phyloP scores from a whole-genome alignment of 2,329 filamentous ascomycete species.

The Fusarium goolgardi region DNA sequence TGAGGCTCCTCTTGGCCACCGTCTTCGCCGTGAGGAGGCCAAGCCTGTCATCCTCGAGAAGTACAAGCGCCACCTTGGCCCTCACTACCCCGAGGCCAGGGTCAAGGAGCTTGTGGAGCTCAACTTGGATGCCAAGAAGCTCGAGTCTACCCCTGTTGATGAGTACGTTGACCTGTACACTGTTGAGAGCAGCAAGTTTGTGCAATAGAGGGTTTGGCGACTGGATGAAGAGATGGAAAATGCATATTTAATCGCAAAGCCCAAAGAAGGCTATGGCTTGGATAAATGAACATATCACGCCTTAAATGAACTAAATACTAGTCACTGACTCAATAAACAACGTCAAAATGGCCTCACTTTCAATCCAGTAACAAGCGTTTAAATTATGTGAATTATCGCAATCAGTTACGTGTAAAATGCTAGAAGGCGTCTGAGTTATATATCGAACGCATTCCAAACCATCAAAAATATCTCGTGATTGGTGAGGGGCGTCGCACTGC shows the following conservation, averaged over 20 bases:
- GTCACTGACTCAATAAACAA: conserved; percentile 3
- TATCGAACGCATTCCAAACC: conserved; percentile 8
- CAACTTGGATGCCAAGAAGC: conserved; percentile 76
- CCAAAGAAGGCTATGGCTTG: conserved; percentile 30
- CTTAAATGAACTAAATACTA: conserved; percentile 25
- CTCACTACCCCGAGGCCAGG: conserved; percentile 80
- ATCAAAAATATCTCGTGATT: conserved; percentile 31
- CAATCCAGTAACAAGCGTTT: neutral
- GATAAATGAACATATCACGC: conserved; percentile 19
- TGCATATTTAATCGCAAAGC: conserved; percentile 25
- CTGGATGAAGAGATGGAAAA: conserved; percentile 13
- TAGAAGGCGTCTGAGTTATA: conserved; percentile 13
- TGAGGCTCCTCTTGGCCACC: conserved; percentile 94
- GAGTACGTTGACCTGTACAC: conserved; percentile 90
- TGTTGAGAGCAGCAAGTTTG: conserved; percentile 71
- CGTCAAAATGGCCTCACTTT: neutral
- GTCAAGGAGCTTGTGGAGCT: conserved; percentile 87
- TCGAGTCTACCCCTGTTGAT: conserved; percentile 87
- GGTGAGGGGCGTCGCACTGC: conserved; percentile 43
- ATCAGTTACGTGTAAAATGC: neutral
- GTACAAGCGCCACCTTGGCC: conserved; percentile 90
- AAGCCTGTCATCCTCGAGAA: conserved; percentile 97
- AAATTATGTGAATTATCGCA: neutral
- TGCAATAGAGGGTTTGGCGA: conserved; percentile 41
- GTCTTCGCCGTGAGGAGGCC: conserved; percentile 90